A percentile compares a stretch with the other conserved stretches of the same genome.
phyloP scores from a whole-genome alignment of 2,329 filamentous ascomycete species.

The Penicillium rolfsii region DNA sequence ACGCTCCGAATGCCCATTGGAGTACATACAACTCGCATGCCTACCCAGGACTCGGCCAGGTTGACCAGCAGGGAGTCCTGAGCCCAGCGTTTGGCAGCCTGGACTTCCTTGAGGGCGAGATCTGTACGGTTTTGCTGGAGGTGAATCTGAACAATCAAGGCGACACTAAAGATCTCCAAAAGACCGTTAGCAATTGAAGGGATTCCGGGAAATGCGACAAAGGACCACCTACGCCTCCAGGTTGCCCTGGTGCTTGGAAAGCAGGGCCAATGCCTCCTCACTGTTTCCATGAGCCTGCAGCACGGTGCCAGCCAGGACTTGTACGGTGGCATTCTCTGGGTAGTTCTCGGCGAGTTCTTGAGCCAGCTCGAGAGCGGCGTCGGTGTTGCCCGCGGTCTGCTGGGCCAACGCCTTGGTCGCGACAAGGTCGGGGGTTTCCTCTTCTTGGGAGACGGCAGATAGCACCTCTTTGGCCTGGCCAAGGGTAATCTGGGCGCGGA shows the following conservation, averaged over 20 bases:
- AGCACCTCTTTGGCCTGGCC: slow-evolving; percentile 76
- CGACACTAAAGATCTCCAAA: slow-evolving; percentile 58
- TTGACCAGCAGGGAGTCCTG: slow-evolving; percentile 94
- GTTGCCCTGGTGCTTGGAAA: slow-evolving; percentile 83
- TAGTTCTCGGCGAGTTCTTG: slow-evolving; percentile 69
- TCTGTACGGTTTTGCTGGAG: slow-evolving; percentile 89
- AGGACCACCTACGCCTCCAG: slow-evolving; percentile 67
- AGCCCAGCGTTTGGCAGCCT: slow-evolving; percentile 85
- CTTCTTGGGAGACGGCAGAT: slow-evolving; percentile 66
- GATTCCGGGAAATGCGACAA: slow-evolving; percentile 1
- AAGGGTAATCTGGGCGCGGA: slow-evolving; percentile 81
- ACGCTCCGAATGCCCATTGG: background rate
- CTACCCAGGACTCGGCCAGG: slow-evolving; percentile 93
- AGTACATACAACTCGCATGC: slow-evolving; percentile 73
- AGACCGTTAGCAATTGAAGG: slow-evolving; percentile 16
- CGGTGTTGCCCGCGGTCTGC: slow-evolving; percentile 61
- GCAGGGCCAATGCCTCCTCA: slow-evolving; percentile 80
- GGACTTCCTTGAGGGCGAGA: slow-evolving; percentile 85
- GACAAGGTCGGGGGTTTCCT: slow-evolving; percentile 70
- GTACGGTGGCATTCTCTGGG: slow-evolving; percentile 76
- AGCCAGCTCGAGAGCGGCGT: slow-evolving; percentile 64
- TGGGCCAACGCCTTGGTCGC: slow-evolving; percentile 78
- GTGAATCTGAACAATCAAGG: slow-evolving; percentile 88
- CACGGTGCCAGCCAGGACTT: slow-evolving; percentile 79
- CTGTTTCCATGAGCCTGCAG: slow-evolving; percentile 77